Evolutionary conservation across 2,329 filamentous ascomycete species (phyloP).

Genomic region (Xylariaceae sp.): DNA sequence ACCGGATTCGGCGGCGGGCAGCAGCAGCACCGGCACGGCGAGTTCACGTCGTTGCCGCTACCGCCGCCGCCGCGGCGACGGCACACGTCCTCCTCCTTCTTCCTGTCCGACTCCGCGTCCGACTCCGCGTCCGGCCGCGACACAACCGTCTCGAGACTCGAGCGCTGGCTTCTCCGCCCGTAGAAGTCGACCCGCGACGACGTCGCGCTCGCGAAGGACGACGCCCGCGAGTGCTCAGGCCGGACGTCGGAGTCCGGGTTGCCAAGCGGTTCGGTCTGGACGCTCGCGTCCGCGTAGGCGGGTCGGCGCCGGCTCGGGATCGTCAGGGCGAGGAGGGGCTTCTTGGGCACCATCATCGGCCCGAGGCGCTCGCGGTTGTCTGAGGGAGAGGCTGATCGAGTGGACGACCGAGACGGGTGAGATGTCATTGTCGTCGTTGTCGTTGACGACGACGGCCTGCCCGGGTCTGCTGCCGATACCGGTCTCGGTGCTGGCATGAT

Average conservation of each 20-base stretch:
- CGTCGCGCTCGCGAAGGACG: conserved; percentile 8
- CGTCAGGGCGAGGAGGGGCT: background rate
- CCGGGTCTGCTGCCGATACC: background rate
- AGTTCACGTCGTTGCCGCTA: too few species aligned
- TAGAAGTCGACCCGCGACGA: conserved; percentile 9
- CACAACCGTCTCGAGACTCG: conserved; percentile 16
- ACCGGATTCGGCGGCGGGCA: conserved; percentile 17
- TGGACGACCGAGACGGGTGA: too few species aligned
- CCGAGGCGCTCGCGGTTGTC: too few species aligned
- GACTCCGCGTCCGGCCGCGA: conserved; percentile 14
- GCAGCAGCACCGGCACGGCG: too few species aligned
- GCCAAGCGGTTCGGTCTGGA: conserved; percentile 18
- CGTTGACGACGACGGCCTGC: background rate
- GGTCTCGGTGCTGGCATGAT: too few species aligned
- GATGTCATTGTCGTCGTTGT: too few species aligned
- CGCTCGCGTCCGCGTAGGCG: conserved; percentile 18
- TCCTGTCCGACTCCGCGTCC: background rate
- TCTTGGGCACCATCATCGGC: background rate
- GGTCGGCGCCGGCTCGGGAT: conserved; percentile 4
- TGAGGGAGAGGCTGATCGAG: too few species aligned
- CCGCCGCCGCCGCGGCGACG: too few species aligned
- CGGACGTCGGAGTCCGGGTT: conserved; percentile 6
- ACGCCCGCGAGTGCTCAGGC: conserved; percentile 10
- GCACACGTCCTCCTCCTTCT: background rate
- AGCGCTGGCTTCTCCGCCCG: conserved; percentile 15